Evolutionary conservation across 331 rosid genomes (phyloP).

Genomic region (Quercus tomentella): DNA sequence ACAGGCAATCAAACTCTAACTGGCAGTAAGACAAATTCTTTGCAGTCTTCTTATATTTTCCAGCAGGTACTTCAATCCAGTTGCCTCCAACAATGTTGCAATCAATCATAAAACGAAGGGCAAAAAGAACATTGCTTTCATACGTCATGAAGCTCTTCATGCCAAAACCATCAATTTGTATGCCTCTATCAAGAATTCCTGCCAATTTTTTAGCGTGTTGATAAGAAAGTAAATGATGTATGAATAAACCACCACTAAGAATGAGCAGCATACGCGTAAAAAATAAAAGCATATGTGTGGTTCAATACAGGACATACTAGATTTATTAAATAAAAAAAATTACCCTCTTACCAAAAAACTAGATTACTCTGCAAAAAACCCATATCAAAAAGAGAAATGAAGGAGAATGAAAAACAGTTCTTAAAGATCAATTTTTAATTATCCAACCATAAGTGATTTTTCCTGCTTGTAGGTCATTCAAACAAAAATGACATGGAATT

Average conservation of each 20-base stretch:
- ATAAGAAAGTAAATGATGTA: constrained; percentile 11
- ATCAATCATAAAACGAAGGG: constrained; percentile 96
- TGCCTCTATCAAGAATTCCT: constrained; percentile 97
- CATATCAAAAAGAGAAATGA: not conserved
- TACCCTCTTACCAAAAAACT: not conserved
- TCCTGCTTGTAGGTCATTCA: not conserved
- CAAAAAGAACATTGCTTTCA: constrained; percentile 97
- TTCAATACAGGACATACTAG: constrained; percentile 6
- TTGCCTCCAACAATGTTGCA: constrained; percentile 91
- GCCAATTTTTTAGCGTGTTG: constrained; percentile 28
- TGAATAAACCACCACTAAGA: not conserved
- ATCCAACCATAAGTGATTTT: not conserved
- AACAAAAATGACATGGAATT: not conserved
- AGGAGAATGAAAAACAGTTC: not conserved
- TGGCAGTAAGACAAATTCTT: constrained; percentile 67
- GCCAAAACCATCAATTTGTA: constrained; percentile 83
- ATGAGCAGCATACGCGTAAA: constrained; percentile 8
- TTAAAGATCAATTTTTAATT: not conserved
- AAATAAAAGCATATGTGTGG: not conserved
- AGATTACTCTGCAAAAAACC: not conserved
- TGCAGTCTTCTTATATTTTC: constrained; percentile 61
- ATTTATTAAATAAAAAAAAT: not conserved
- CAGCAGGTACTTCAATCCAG: constrained; percentile 89
- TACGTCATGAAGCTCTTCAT: constrained; percentile 88
- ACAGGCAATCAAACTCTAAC: constrained; percentile 86